These are phyloP conservation scores for Colletotrichum neosansevieriae DNA, from an alignment of 2,329 filamentous ascomycete genomes.

Conservation along the genomic window DNA sequence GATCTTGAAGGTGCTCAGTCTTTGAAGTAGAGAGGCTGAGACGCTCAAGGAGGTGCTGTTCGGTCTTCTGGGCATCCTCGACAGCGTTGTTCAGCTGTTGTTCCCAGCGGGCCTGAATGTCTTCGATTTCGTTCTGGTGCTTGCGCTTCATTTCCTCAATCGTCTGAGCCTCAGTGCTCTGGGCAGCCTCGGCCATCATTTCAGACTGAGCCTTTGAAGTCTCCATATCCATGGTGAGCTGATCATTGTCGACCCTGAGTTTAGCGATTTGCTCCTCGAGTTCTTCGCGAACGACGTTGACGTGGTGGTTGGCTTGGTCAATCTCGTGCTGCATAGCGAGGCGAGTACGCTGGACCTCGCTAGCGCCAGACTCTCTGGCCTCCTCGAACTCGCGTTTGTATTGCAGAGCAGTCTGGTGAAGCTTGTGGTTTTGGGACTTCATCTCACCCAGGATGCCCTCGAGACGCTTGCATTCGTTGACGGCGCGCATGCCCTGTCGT, in stretches of 20 bases:
- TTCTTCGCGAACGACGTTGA: conserved; percentile 84
- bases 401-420: conserved; percentile 75
- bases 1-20: conserved; percentile 87
- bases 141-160: conserved; percentile 65
- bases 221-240: conserved; percentile 82
- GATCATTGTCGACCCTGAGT: conserved; percentile 81
- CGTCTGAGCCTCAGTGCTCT: conserved; percentile 72
- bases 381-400: conserved; percentile 88
- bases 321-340: conserved; percentile 84
- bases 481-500: conserved; percentile 73
- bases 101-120: conserved; percentile 80
- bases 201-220: conserved; percentile 85
- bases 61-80: conserved; percentile 85
- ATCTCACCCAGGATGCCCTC: conserved; percentile 68
- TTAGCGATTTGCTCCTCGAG: conserved; percentile 83
- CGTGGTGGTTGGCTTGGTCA: conserved; percentile 85
- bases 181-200: conserved; percentile 85
- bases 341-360: conserved; percentile 85
- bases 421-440: conserved; percentile 76
- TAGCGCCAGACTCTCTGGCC: conserved; percentile 81
- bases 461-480: conserved; percentile 71
- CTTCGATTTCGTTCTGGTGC: conserved; percentile 78
- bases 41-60: conserved; percentile 84
- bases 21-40: conserved; percentile 87
- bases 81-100: conserved; percentile 77